Evolutionary conservation across 805 yeast species (phyloP).

Genomic region (Lipomyces spencermartinsiae): DNA sequence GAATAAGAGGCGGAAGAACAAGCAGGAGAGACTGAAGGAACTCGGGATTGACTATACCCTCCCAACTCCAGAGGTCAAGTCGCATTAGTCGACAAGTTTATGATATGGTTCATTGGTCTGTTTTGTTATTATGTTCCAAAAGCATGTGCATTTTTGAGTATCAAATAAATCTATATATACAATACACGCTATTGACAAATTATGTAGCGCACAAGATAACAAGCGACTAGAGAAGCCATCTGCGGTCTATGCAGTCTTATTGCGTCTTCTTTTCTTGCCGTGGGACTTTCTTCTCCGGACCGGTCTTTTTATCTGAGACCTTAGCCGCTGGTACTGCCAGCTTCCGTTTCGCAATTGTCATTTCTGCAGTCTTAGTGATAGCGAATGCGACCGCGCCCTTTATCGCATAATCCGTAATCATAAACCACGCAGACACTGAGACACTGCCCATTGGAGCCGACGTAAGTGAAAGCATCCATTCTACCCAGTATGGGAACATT

Average conservation of each 20-base stretch:
- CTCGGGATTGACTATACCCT: conserved; percentile 62
- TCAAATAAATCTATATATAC: conserved; percentile 2
- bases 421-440: conserved; percentile 41
- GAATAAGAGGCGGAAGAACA: conserved; percentile 51
- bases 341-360: conserved; percentile 4
- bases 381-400: conserved; percentile 18
- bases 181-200: background rate
- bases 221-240: background rate
- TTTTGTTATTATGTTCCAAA: background rate
- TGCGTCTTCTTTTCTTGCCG: background rate
- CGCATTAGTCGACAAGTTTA: background rate
- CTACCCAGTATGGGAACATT: conserved; percentile 60
- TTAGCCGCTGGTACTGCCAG: background rate
- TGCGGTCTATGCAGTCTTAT: background rate
- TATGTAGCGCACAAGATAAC: background rate
- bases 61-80: conserved; percentile 22
- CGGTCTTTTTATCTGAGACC: conserved; percentile 1
- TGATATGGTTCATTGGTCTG: background rate
- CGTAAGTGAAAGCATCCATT: conserved; percentile 68
- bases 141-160: background rate
- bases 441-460: conserved; percentile 53
- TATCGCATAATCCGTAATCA: conserved; percentile 37
- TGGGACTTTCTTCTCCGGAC: background rate
- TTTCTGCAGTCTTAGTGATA: conserved; percentile 3
- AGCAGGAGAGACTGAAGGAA: conserved; percentile 57